A percentile compares a stretch with the other conserved stretches of the same genome.
These are phyloP conservation scores for Phaeomoniella chlamydospora DNA, from an alignment of 2,329 filamentous ascomycete genomes.

Conservation along the genomic window DNA sequence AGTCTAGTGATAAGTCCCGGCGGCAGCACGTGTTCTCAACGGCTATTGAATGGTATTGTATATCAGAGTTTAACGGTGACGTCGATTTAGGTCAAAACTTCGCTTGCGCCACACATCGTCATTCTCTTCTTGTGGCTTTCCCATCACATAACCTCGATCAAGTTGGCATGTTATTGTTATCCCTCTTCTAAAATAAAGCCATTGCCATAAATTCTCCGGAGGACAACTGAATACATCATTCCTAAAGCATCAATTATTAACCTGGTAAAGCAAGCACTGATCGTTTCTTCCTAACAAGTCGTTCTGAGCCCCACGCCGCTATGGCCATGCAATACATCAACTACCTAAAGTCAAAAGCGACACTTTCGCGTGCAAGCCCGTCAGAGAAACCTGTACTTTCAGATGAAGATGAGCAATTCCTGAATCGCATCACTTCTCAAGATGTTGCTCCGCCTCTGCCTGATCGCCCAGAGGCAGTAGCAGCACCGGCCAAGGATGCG, in stretches of 20 bases:
- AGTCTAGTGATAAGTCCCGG: no score
- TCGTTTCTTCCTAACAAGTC: no score
- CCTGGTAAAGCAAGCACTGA: no score
- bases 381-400: conserved; percentile 34
- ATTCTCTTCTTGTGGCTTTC: not conserved
- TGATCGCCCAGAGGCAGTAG: conserved; percentile 8
- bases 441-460: conserved; percentile 26
- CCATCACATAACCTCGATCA: no score
- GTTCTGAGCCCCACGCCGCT: no score
- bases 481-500: conserved; percentile 24
- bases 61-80: not conserved
- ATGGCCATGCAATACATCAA: conserved; percentile 27
- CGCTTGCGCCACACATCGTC: not conserved
- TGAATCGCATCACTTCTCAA: conserved; percentile 34
- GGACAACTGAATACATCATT: no score
- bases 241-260: no score
- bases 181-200: no score
- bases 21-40: no score
- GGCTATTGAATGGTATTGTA: not conserved
- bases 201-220: no score
- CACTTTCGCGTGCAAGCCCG: conserved; percentile 15
- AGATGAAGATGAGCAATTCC: conserved; percentile 45
- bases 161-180: no score
- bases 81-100: not conserved
- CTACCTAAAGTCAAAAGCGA: conserved; percentile 23